Evolutionary conservation across 2,329 filamentous ascomycete genomes (phyloP), one percentile per base, ranked within the genome.

Genomic region (Helotiales sp.): DNA sequence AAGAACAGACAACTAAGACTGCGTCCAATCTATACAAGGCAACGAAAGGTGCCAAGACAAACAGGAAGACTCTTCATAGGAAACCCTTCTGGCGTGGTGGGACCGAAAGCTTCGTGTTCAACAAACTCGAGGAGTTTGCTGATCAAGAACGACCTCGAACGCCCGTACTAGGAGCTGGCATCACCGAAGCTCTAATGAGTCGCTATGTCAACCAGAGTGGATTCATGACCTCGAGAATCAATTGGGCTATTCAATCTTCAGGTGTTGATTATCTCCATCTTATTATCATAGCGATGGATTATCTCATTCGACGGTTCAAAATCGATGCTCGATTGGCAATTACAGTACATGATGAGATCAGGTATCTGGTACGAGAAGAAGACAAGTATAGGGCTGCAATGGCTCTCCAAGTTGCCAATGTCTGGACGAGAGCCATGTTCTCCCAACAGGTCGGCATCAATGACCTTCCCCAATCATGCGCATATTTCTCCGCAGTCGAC

Each of bases 341-440:
- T 60, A 98, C 93, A 0, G 95, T 99, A 0, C 95, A 99, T 71
- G 96, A 99, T 69, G 96, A 99, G 74, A 98, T 99, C 62, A 84
- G 95, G 15, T 99, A 99, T 69, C 81, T 99, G 0, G 92, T 96
- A 40, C 88, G 87, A 68, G 82, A 93, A 2, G 79, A 89, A 59
- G 92, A 99, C 74, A 90, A 88, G 68, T 99, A 98, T 69, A 85
- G 89, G 38, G 87, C 90, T 2, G 93, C 93, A 10, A 89, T 99
- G 86, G 95, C 96, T 1, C 79, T 99, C 12, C 95, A 99, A 73
- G 82, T 99, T 7, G 87, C 93, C 58, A 99, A 99, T 70, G 74
- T 99, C 19, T 99, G 95, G 95, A 99, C 96, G 0, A 83, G 95
- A 51, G 93, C 93, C 63, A 97, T 99, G 90, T 99, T 99, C 72